Base-by-base conservation (phyloP, 495 filamentous ascomycete genomes). In the Lasiosphaeria miniovina region DNA sequence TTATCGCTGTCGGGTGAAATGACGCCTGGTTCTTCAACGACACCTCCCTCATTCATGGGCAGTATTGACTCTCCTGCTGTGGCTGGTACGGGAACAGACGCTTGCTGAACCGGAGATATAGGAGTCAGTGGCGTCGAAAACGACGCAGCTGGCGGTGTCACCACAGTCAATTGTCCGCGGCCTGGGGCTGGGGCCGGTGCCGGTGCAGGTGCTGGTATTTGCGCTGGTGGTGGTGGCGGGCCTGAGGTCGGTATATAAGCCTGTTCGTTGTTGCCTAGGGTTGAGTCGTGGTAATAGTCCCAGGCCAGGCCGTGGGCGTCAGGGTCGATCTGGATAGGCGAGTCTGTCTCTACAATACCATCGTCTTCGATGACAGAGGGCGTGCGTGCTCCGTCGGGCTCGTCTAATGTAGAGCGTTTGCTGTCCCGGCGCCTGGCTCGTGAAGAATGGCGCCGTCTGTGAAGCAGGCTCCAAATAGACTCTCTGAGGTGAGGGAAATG, bases 211-310 rank as follows among this genome's bases (percentile, higher is more conserved):
- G 2, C 24, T 24, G 24, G 24, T 24, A 24, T 1, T 24, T 24
- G 24, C 24, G 24, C 24, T 24, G 24, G 24, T 24, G 24, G 60
- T 34, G 12, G 58, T 24, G 55, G 54, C 48, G 17, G 60, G 36
- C 24, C 24, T 8, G 59, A 6, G 49, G 53, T 17, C 33, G 63
- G 61, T 14, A 55, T 54, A 48, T 61, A 61, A 24, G 41, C 56
- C 10, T 45, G 52, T 11, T 58, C 17, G 3, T 65, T 59, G 40
- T 55, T 49, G 53, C 49, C 59, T 36, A 68, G 36, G 49, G 54
- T 56, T 32, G 67, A 67, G 45, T 70, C 68, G 67, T 72, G 32
- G 9, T 70, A 73, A 51, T 73, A 73, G 8, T 61, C 64, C 64
- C 66, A 73, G 12, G 66, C 67, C 24, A 65, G 57, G 51, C 70